phyloP scores from a whole-genome alignment of 345 rosid genomes.

The Mercurialis annua region DNA sequence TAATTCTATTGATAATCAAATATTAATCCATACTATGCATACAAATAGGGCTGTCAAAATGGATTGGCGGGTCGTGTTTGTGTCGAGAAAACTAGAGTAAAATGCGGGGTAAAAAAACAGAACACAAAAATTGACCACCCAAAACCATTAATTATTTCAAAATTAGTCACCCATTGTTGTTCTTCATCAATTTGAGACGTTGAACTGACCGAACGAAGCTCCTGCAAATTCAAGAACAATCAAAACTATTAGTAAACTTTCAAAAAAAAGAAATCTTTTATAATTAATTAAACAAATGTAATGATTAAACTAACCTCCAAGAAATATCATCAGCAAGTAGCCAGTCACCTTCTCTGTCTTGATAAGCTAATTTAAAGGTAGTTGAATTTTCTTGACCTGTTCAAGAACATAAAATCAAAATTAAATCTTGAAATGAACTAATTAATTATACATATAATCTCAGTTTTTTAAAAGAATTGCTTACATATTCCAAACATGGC shows the following conservation, averaged over 20 bases:
- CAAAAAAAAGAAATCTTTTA: too few relatives aligned
- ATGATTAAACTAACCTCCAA: conserved; percentile 31
- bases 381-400: conserved; percentile 34
- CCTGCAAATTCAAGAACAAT: conserved; percentile 26
- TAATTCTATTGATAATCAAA: neutral
- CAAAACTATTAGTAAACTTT: too few relatives aligned
- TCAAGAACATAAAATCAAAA: too few relatives aligned
- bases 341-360: conserved; percentile 45
- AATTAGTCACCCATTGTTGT: neutral
- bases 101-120: too few relatives aligned
- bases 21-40: neutral
- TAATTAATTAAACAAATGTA: neutral
- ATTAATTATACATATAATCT: neutral
- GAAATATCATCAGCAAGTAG: conserved; percentile 32
- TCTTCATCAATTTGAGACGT: conserved; percentile 35
- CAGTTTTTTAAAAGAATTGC: neutral
- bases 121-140: neutral
- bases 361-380: conserved; percentile 31
- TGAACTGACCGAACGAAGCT: conserved; percentile 29
- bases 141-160: neutral
- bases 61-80: neutral
- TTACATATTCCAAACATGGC: conserved; percentile 44
- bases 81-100: too few relatives aligned
- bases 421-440: neutral
- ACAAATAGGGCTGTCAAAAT: neutral